These are phyloP conservation scores for Starmerella ratchasimensis DNA, from an alignment of 805 yeast genomes.

Conservation along the genomic window DNA sequence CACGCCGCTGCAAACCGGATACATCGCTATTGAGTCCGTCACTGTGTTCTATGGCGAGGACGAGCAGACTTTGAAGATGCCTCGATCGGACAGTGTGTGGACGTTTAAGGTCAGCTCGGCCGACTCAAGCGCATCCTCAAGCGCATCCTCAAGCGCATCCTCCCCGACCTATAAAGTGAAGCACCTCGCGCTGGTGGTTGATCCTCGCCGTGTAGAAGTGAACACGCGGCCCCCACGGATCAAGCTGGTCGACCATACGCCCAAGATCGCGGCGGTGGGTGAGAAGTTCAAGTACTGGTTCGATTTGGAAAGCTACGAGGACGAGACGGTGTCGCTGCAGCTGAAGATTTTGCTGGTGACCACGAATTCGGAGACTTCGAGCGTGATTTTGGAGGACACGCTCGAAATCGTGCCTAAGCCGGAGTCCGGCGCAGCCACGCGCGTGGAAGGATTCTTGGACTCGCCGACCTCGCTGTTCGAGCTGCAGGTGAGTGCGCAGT, in stretches of 20 bases:
- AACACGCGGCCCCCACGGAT: conserved; percentile 25
- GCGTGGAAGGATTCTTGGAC: conserved; percentile 2
- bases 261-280: conserved; percentile 19
- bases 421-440: background rate
- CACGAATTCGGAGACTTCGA: background rate
- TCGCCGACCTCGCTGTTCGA: conserved; percentile 12
- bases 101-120: too few relatives aligned
- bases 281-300: conserved; percentile 18
- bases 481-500: conserved; percentile 8
- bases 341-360: conserved; percentile 1
- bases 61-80: conserved; percentile 10
- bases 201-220: conserved; percentile 6
- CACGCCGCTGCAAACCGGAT: conserved; percentile 22
- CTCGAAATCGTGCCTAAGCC: background rate
- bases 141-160: too few relatives aligned
- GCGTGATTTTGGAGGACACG: background rate
- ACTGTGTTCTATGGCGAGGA: conserved; percentile 8
- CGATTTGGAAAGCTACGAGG: conserved; percentile 21
- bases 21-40: conserved; percentile 16
- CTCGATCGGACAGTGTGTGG: background rate
- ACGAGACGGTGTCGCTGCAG: conserved; percentile 18
- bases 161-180: background rate
- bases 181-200: conserved; percentile 10
- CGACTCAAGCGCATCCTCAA: too few relatives aligned
- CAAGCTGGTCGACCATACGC: conserved; percentile 13